A percentile compares a stretch with the other conserved stretches of the same genome.
Evolutionary conservation across 2,329 filamentous ascomycete genomes (phyloP).

Genomic region (Salinomyces thailandicus): DNA sequence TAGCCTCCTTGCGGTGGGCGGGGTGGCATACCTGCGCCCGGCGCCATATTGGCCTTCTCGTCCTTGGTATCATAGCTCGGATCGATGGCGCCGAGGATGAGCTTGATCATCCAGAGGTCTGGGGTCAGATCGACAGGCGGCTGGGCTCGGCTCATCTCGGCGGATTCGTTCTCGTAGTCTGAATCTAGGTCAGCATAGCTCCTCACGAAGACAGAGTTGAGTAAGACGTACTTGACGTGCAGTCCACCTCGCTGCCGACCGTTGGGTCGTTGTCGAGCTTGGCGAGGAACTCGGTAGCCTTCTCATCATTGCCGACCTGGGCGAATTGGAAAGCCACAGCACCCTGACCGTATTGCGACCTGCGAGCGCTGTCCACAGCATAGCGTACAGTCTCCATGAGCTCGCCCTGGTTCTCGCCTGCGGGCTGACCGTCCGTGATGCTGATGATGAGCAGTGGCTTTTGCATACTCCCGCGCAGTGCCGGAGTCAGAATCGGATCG

Average conservation of each 20-base stretch:
- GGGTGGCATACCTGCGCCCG: constrained; percentile 27
- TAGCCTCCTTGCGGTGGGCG: constrained; percentile 20
- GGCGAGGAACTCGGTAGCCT: constrained; percentile 52
- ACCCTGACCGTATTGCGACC: constrained; percentile 41
- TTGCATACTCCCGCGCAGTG: constrained; percentile 44
- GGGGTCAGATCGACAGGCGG: constrained; percentile 54
- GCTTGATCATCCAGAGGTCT: constrained; percentile 57
- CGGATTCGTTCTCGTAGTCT: constrained; percentile 59
- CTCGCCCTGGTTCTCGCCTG: constrained; percentile 47
- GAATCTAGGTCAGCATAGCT: constrained; percentile 9
- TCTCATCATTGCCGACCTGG: constrained; percentile 57
- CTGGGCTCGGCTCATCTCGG: constrained; percentile 52
- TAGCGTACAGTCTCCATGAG: constrained; percentile 49
- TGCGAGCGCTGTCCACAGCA: constrained; percentile 41
- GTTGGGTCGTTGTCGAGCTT: constrained; percentile 54
- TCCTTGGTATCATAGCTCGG: constrained; percentile 55
- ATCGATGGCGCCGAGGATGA: constrained; percentile 58
- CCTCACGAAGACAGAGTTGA: too few species aligned
- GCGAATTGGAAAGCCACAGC: constrained; percentile 59
- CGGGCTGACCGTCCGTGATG: constrained; percentile 57
- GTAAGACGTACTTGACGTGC: constrained; percentile 54
- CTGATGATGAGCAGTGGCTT: constrained; percentile 57
- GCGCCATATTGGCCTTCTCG: constrained; percentile 38
- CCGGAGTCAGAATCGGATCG: constrained; percentile 47
- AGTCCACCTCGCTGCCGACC: constrained; percentile 54